Conservation (phyloP, 192 early-diverging fungal genomes). For the Backusella westeae region DNA sequence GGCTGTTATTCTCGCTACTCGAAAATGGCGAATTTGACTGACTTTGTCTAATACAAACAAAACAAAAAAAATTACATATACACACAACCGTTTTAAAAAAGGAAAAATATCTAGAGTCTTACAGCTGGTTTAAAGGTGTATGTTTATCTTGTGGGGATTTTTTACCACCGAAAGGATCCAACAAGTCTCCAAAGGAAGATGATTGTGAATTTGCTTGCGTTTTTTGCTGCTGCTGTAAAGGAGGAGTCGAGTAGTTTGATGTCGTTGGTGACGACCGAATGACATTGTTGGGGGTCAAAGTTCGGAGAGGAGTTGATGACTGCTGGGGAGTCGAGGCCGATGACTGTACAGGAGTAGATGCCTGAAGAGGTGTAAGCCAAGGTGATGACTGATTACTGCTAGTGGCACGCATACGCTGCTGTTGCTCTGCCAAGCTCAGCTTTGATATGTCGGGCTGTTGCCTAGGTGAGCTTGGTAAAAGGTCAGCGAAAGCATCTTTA, state of each 20-base stretch:
- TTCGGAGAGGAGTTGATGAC: background rate
- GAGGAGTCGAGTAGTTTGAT: constrained; percentile 6
- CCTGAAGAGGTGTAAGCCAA: constrained; percentile 8
- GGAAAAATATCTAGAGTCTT: background rate
- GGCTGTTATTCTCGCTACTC: background rate
- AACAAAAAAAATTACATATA: background rate
- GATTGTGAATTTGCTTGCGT: background rate
- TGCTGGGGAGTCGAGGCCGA: background rate
- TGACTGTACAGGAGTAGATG: background rate
- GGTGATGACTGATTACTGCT: constrained; percentile 4
- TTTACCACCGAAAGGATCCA: constrained; percentile 24
- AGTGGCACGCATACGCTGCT: background rate
- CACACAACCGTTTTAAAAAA: background rate
- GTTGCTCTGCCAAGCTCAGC: constrained; percentile 14
- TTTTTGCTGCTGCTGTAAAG: background rate
- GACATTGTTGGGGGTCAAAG: background rate
- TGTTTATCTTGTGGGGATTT: background rate
- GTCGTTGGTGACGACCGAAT: background rate
- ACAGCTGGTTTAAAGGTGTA: constrained; percentile 31
- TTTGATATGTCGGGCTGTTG: constrained; percentile 11
- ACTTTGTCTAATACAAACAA: background rate
- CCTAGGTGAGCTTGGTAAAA: background rate
- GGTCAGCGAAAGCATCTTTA: constrained; percentile 6
- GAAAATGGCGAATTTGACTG: background rate
- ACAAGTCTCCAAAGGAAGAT: constrained; percentile 21